Conservation (phyloP, 306 rosid species). For the Carpinus fangiana region DNA sequence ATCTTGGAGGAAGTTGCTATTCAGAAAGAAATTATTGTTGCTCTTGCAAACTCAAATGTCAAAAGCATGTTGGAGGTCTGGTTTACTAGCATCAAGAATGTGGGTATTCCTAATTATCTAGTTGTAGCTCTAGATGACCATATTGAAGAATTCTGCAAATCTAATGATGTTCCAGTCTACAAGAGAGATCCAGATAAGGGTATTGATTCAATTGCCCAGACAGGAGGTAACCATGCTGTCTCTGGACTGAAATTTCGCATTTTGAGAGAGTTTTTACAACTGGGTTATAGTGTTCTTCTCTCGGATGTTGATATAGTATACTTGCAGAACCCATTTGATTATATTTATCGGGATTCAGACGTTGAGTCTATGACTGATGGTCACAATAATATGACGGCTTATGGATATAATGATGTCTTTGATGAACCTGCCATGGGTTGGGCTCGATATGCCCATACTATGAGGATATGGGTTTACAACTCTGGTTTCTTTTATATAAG, state of each 20-base stretch:
- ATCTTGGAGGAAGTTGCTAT: constrained; percentile 66
- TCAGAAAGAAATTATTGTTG: constrained; percentile 67
- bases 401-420: constrained; percentile 81
- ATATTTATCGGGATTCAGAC: constrained; percentile 82
- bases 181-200: constrained; percentile 75
- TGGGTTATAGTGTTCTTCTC: constrained; percentile 81
- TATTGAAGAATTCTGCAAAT: constrained; percentile 65
- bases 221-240: constrained; percentile 78
- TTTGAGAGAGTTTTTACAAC: constrained; percentile 80
- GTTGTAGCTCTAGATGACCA: constrained; percentile 71
- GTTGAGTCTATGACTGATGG: constrained; percentile 95
- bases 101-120: constrained; percentile 70
- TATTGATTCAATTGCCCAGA: constrained; percentile 58
- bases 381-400: constrained; percentile 75
- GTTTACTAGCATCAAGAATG: constrained; percentile 71
- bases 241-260: constrained; percentile 77
- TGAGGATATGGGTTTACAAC: constrained; percentile 94
- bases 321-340: constrained; percentile 85
- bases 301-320: constrained; percentile 86
- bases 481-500: constrained; percentile 89
- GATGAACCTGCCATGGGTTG: constrained; percentile 94
- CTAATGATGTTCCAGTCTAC: constrained; percentile 71
- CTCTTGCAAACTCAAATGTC: constrained; percentile 75
- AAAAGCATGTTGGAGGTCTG: constrained; percentile 67
- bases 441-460: constrained; percentile 91